Conservation (phyloP, 2,329 filamentous ascomycete genomes). For the Bisporella sp. region DNA sequence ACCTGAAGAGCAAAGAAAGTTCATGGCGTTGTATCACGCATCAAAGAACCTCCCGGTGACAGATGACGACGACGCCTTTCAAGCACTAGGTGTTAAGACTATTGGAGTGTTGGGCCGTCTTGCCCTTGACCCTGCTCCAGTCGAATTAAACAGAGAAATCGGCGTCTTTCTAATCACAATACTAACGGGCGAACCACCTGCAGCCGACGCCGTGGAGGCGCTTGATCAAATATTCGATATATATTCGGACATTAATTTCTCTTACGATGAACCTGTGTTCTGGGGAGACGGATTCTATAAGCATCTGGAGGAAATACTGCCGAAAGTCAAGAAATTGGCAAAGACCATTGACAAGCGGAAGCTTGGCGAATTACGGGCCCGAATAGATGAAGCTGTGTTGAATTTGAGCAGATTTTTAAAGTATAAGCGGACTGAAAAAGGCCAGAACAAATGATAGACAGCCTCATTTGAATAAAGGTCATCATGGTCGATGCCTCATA, state of each 20-base stretch:
- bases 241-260: slow-evolving; percentile 53
- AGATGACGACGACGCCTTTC: slow-evolving; percentile 45
- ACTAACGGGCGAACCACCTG: slow-evolving; percentile 42
- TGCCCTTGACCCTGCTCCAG: slow-evolving; percentile 46
- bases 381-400: slow-evolving; percentile 53
- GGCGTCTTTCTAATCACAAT: slow-evolving; percentile 55
- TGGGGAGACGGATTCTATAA: slow-evolving; percentile 54
- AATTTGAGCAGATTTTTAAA: slow-evolving; percentile 56
- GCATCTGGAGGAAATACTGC: slow-evolving; percentile 47
- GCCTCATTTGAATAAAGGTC: too few species aligned
- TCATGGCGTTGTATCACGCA: slow-evolving; percentile 59
- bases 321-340: slow-evolving; percentile 47
- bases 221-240: slow-evolving; percentile 62
- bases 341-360: slow-evolving; percentile 56
- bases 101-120: slow-evolving; percentile 60
- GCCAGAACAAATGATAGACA: slow-evolving; percentile 1
- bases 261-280: slow-evolving; percentile 56
- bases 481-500: too few species aligned
- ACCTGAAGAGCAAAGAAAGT: slow-evolving; percentile 51
- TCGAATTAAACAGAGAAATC: slow-evolving; percentile 52
- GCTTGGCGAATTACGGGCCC: slow-evolving; percentile 46
- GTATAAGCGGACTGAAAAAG: slow-evolving; percentile 45
- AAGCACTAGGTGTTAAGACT: slow-evolving; percentile 56
- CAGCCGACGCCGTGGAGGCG: slow-evolving; percentile 55
- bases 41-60: slow-evolving; percentile 34